phyloP scores from a whole-genome alignment of 768 basidiomycete genomes.

The Leccinum sublutescens region DNA sequence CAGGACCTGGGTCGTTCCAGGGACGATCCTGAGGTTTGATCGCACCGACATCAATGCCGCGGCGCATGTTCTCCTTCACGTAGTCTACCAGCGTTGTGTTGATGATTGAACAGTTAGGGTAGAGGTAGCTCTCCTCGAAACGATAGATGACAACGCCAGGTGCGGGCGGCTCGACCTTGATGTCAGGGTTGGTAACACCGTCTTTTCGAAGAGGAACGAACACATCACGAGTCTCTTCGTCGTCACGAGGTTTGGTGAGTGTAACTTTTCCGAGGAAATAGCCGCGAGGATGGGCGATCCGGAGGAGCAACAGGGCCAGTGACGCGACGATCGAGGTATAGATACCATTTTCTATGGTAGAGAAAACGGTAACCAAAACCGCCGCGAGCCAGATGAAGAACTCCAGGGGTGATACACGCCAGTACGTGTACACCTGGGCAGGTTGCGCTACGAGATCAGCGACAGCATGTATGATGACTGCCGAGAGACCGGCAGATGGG shows the following conservation, averaged over 20 bases:
- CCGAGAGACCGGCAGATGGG: neutral
- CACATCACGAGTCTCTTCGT: neutral
- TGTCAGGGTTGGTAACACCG: neutral
- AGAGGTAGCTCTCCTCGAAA: neutral
- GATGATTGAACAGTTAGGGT: neutral
- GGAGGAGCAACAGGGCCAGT: neutral
- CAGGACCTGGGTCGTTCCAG: neutral
- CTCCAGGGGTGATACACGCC: neutral
- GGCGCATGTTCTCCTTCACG: neutral
- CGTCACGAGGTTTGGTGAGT: neutral
- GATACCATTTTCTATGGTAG: neutral
- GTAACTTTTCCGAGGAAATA: neutral
- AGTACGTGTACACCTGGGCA: neutral
- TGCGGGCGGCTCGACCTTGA: neutral
- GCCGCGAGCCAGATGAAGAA: neutral
- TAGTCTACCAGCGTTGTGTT: neutral
- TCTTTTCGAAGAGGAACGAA: neutral
- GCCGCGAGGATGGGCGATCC: neutral
- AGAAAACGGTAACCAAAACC: neutral
- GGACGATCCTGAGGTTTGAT: neutral
- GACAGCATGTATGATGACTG: neutral
- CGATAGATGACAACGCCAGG: neutral
- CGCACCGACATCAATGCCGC: neutral
- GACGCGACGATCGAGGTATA: neutral
- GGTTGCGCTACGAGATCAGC: neutral